A percentile compares a stretch with the other conserved stretches of the same genome.
Evolutionary conservation across 371 early-diverging fungal species (phyloP).

Genomic region (Mucor sp.): DNA sequence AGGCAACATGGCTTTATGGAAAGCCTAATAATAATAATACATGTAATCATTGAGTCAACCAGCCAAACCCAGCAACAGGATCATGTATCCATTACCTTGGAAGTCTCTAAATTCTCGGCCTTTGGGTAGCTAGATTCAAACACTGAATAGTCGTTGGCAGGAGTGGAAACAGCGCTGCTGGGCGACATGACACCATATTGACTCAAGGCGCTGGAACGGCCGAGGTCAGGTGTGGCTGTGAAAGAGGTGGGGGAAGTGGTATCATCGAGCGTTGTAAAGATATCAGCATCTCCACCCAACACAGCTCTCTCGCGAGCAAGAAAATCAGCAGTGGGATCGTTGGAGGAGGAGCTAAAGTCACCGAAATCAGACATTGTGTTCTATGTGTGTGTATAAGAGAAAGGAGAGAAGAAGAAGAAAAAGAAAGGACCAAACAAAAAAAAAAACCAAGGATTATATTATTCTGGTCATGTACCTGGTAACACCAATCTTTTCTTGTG

Average conservation of each 20-base stretch:
- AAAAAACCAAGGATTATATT: not conserved
- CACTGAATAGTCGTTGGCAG: conserved; percentile 32
- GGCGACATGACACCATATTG: not conserved
- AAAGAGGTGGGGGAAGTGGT: not conserved
- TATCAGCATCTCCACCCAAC: conserved; percentile 77
- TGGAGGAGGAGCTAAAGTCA: conserved; percentile 43
- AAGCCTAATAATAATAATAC: conserved; percentile 29
- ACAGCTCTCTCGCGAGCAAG: conserved; percentile 90
- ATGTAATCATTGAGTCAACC: not conserved
- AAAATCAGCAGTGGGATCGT: conserved; percentile 88
- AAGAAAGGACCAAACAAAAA: not conserved
- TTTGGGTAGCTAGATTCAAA: conserved; percentile 45
- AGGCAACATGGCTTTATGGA: conserved; percentile 44
- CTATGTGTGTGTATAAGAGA: not conserved
- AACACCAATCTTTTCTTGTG: not conserved
- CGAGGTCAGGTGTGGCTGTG: conserved; percentile 3
- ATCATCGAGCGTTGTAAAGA: conserved; percentile 35
- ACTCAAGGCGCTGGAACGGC: not conserved
- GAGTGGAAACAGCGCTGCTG: not conserved
- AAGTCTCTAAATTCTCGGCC: conserved; percentile 49
- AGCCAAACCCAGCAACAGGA: not conserved
- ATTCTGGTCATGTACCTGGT: not conserved
- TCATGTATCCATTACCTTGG: conserved; percentile 22
- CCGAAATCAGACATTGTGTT: conserved; percentile 56
- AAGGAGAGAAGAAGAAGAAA: not conserved